phyloP scores from a whole-genome alignment of 108 stramenopile species.

The Nitzschia sp. region DNA sequence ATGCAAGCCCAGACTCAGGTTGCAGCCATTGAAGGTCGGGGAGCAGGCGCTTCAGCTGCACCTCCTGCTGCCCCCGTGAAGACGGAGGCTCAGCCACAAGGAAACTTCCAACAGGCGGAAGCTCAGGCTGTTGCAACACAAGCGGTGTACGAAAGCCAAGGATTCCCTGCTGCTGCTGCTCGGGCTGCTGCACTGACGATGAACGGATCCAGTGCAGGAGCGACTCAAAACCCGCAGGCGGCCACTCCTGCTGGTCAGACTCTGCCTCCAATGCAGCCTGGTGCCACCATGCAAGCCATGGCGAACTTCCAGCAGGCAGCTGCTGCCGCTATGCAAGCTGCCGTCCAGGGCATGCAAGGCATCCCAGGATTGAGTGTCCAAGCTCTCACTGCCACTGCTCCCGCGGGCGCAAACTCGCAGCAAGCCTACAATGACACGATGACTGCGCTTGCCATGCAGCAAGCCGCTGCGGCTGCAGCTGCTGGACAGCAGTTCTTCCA shows the following conservation, averaged over 20 bases:
- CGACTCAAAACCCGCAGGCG: neutral
- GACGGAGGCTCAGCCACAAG: neutral
- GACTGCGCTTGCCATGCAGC: slow-evolving; percentile 62
- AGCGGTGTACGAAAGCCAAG: slow-evolving; percentile 45
- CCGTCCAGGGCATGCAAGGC: slow-evolving; percentile 48
- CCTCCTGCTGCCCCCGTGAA: neutral
- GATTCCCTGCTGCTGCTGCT: slow-evolving; percentile 50
- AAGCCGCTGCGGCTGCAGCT: slow-evolving; percentile 46
- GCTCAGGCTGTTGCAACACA: slow-evolving; percentile 49
- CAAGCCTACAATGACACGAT: slow-evolving; percentile 56
- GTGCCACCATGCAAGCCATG: slow-evolving; percentile 73
- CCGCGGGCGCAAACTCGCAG: slow-evolving; percentile 29
- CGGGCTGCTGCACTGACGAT: slow-evolving; percentile 45
- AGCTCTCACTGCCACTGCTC: slow-evolving; percentile 24
- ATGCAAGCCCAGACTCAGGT: slow-evolving; percentile 67
- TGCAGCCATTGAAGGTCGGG: slow-evolving; percentile 34
- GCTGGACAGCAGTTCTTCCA: slow-evolving; percentile 26
- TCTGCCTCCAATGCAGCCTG: slow-evolving; percentile 54
- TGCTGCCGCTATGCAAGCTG: slow-evolving; percentile 60
- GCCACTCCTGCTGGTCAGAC: neutral
- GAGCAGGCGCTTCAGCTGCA: slow-evolving; percentile 4
- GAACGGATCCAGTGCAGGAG: neutral
- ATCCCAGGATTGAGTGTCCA: slow-evolving; percentile 32
- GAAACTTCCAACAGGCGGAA: slow-evolving; percentile 30
- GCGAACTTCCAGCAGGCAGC: slow-evolving; percentile 70